Evolutionary conservation across 2,329 filamentous ascomycete genomes (phyloP).

Genomic region (Rutstroemia sp.): DNA sequence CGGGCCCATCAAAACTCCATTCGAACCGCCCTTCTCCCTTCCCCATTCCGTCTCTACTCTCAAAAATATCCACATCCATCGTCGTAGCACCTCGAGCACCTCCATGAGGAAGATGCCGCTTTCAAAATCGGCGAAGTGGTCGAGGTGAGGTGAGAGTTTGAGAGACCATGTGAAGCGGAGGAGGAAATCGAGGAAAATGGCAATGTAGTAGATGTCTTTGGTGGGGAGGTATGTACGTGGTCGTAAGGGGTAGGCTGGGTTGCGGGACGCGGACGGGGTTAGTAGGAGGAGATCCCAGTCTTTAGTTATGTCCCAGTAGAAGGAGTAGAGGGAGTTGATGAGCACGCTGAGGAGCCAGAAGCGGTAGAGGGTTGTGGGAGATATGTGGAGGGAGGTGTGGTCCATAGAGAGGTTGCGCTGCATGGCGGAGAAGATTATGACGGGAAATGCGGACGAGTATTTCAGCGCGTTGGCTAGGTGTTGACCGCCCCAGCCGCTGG

Average conservation of each 20-base stretch:
- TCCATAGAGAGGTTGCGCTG: constrained; percentile 52
- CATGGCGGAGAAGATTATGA: constrained; percentile 72
- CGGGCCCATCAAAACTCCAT: constrained; percentile 39
- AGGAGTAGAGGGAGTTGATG: constrained; percentile 87
- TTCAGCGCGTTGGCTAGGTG: constrained; percentile 92
- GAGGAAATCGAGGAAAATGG: constrained; percentile 69
- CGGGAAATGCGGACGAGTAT: constrained; percentile 89
- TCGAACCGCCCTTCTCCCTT: constrained; percentile 35
- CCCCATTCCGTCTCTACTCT: constrained; percentile 91
- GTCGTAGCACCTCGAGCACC: constrained; percentile 74
- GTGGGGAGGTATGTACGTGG: constrained; percentile 65
- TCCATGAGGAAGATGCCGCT: constrained; percentile 83
- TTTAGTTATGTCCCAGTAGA: constrained; percentile 95
- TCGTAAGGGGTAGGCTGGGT: constrained; percentile 52
- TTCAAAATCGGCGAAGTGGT: constrained; percentile 81
- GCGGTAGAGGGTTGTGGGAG: constrained; percentile 40
- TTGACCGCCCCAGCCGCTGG: constrained; percentile 67
- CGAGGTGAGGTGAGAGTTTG: constrained; percentile 75
- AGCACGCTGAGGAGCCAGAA: constrained; percentile 67
- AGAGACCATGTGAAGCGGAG: constrained; percentile 87
- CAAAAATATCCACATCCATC: constrained; percentile 98
- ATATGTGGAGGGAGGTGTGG: constrained; percentile 30
- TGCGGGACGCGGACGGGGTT: constrained; percentile 32
- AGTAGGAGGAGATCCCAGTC: constrained; percentile 95
- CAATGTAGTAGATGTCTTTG: constrained; percentile 71